Evolutionary conservation across 148 eudicot genomes (phyloP), one percentile per base, ranked within the genome.

Genomic region (Amaranthus cruentus): DNA sequence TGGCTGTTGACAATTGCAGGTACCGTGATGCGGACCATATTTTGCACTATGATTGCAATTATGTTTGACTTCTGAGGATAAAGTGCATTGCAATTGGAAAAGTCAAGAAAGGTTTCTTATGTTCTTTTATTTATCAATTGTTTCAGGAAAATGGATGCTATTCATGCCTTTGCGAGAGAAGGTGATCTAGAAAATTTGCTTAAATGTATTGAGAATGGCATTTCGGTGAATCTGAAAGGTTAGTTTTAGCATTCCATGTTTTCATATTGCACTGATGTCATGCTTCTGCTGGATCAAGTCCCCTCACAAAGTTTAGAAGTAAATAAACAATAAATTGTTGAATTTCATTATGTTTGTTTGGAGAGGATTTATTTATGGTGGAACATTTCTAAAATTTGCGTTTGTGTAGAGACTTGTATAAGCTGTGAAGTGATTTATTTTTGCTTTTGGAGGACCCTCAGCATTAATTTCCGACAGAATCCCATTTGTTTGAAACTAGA

Each of bases 151-250:
- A 76, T 92, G 91, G 97, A 96, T 78, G 99, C 89, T 6, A 83
- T 90, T 59, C 99, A 96, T 83, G 90, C 81, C 60, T 96, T 88
- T 81, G 99, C 96, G 44, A 86, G 99, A 77, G 99, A 92, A 80
- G 97, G 99, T 69, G 97, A 96, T 69, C 79, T 79, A 14, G 88
- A 81, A 64, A 90, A 85, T 76, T 77, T 92, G 88, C 83, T 85
- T 66, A 92, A 87, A 84, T 86, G 97, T 82, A 82, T 90, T 52
- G 90, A 84, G 74, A 84, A 77, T 80, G 97, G 94, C 65, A 86
- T 87, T 72, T 73, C 89, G 6, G 90, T 90, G 62, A 81, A 95
- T 83, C 11, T 78, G 8, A 90, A 90, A 80, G 99, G 98, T 94
- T 58, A 13, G 47, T 61, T 47, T 60, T 79, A 18, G 48, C 49